These are phyloP conservation scores for Eremomyces bilateralis DNA, from an alignment of 495 filamentous ascomycete species.

Conservation along the genomic window DNA sequence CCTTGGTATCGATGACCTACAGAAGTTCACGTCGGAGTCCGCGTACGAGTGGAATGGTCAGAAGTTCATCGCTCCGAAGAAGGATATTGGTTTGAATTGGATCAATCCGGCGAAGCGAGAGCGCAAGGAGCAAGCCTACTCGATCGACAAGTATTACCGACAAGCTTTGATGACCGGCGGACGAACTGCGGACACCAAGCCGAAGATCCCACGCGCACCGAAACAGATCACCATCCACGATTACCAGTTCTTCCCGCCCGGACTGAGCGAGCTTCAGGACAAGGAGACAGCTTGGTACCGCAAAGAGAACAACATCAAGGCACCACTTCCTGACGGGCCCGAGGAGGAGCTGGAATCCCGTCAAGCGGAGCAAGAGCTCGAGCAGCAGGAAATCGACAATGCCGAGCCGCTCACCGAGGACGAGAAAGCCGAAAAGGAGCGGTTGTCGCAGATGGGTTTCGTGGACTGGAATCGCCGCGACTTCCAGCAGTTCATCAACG, in stretches of 20 bases:
- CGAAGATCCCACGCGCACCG: constrained; percentile 84
- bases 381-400: constrained; percentile 83
- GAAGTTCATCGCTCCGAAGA: constrained; percentile 75
- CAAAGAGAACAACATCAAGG: constrained; percentile 88
- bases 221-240: constrained; percentile 86
- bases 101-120: constrained; percentile 98
- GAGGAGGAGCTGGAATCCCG: constrained; percentile 68
- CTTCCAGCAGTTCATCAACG: constrained; percentile 95
- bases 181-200: constrained; percentile 69
- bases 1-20: constrained; percentile 92
- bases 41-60: constrained; percentile 98
- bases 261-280: constrained; percentile 74
- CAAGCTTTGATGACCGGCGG: constrained; percentile 71
- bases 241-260: constrained; percentile 85
- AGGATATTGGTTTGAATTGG: constrained; percentile 88
- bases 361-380: constrained; percentile 67
- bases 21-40: constrained; percentile 93
- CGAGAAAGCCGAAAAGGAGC: constrained; percentile 65
- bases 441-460: constrained; percentile 67
- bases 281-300: constrained; percentile 89
- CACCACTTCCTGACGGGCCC: constrained; percentile 58
- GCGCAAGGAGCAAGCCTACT: constrained; percentile 93
- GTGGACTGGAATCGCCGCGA: constrained; percentile 88
- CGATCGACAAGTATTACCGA: constrained; percentile 97
- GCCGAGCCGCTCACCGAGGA: constrained; percentile 75